A percentile compares a stretch with the other conserved stretches of the same genome.
Evolutionary conservation across 2,329 filamentous ascomycete genomes (phyloP).

Genomic region (Neofusicoccum parvum): DNA sequence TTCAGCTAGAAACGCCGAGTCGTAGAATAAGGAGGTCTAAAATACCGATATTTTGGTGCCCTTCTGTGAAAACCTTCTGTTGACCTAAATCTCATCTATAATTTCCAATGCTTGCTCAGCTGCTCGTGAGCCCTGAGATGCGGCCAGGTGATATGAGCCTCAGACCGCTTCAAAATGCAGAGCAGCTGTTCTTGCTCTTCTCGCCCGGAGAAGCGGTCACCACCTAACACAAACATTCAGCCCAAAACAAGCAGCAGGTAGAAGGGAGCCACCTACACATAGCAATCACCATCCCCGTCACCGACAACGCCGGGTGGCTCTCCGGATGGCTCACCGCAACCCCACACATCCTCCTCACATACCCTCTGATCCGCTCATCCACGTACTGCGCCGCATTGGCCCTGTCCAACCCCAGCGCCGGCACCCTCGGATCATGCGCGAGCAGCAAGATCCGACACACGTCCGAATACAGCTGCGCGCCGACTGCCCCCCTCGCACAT

Average conservation of each 20-base stretch:
- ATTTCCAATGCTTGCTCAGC: neutral
- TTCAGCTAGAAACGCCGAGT: too few species aligned
- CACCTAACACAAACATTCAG: constrained; percentile 28
- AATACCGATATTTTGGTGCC: too few species aligned
- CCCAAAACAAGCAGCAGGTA: neutral
- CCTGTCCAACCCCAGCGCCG: neutral
- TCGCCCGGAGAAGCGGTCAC: constrained; percentile 35
- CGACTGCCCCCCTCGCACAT: neutral
- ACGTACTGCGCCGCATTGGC: neutral
- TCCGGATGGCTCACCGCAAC: neutral
- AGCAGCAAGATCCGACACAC: constrained; percentile 4
- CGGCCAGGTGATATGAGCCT: constrained; percentile 23
- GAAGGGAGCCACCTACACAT: neutral
- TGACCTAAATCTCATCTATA: neutral
- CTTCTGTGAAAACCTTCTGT: too few species aligned
- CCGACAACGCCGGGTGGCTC: neutral
- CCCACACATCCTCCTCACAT: neutral
- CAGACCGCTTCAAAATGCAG: constrained; percentile 29
- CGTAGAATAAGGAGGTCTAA: too few species aligned
- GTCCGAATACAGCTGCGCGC: constrained; percentile 4
- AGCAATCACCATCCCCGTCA: constrained; percentile 3
- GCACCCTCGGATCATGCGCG: neutral
- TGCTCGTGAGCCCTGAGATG: constrained; percentile 16
- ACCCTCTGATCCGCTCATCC: neutral
- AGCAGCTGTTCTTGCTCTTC: constrained; percentile 36